Percentiles rank a stretch among this genome's conserved stretches.
phyloP scores from a whole-genome alignment of 805 yeast species.

The Saccharomycopsis sp. region DNA sequence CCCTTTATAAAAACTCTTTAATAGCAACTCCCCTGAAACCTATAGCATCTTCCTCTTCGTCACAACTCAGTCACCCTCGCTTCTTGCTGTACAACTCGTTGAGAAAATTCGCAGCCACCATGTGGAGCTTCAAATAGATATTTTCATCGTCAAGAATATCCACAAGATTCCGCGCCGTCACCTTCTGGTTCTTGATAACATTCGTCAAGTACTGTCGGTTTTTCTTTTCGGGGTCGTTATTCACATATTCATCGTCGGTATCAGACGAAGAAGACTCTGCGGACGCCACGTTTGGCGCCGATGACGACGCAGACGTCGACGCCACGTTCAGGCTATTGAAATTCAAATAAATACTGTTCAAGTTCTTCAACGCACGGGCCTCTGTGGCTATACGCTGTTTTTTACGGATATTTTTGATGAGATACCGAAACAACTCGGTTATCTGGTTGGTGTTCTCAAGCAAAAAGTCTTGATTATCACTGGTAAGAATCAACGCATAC shows the following conservation, averaged over 20 bases:
- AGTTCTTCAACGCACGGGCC: not conserved
- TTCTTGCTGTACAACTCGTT: not conserved
- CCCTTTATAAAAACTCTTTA: too few relatives aligned
- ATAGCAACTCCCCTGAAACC: too few relatives aligned
- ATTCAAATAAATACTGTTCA: not conserved
- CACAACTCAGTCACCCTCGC: not conserved
- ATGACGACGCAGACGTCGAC: not conserved
- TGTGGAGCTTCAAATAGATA: constrained; percentile 16
- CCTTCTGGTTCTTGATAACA: constrained; percentile 12
- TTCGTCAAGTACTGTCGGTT: not conserved
- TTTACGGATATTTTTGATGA: constrained; percentile 14
- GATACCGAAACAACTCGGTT: constrained; percentile 10
- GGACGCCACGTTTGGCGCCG: not conserved
- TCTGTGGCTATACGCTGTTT: not conserved
- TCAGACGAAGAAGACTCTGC: not conserved
- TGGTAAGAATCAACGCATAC: constrained; percentile 16
- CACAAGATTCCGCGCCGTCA: constrained; percentile 11
- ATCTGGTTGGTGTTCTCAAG: constrained; percentile 12
- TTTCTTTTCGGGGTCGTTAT: not conserved
- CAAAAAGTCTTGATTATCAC: constrained; percentile 15
- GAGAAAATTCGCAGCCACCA: constrained; percentile 13
- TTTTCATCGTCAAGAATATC: constrained; percentile 16
- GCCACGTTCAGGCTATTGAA: not conserved
- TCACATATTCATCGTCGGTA: not conserved
- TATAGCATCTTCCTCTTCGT: too few relatives aligned